These are phyloP conservation scores for Linnemannia schmuckeri DNA, from an alignment of 192 early-diverging fungal species.

Conservation along the genomic window DNA sequence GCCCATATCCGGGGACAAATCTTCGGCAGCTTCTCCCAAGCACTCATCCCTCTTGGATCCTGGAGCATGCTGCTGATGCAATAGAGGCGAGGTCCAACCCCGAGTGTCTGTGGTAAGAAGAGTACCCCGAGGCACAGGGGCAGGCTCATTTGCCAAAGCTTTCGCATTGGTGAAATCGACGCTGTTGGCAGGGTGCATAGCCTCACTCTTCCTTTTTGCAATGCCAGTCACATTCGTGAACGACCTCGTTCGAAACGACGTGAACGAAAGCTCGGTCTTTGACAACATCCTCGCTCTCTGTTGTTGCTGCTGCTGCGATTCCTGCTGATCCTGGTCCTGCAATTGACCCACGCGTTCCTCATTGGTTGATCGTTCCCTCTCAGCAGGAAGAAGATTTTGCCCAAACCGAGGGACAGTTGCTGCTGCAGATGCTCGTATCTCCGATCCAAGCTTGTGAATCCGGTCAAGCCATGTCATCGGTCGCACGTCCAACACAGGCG, in stretches of 20 bases:
- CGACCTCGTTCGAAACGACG: background rate
- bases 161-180: background rate
- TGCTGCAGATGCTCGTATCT: background rate
- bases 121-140: background rate
- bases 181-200: too few relatives aligned
- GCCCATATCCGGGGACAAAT: background rate
- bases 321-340: background rate
- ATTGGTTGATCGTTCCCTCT: background rate
- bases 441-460: background rate
- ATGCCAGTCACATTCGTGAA: background rate
- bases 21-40: background rate
- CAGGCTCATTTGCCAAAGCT: background rate
- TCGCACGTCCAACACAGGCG: background rate
- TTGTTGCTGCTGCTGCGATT: background rate
- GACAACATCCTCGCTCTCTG: background rate
- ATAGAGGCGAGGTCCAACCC: background rate
- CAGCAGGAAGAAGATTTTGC: background rate
- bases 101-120: background rate
- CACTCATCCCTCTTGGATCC: background rate
- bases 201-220: background rate
- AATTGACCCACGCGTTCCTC: background rate
- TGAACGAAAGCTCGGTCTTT: background rate
- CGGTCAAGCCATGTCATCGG: background rate
- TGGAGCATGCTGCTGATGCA: background rate
- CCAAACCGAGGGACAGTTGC: conserved; percentile 1